Evolutionary conservation across 2,329 filamentous ascomycete genomes (phyloP).

Genomic region (Fusarium verrucosum): DNA sequence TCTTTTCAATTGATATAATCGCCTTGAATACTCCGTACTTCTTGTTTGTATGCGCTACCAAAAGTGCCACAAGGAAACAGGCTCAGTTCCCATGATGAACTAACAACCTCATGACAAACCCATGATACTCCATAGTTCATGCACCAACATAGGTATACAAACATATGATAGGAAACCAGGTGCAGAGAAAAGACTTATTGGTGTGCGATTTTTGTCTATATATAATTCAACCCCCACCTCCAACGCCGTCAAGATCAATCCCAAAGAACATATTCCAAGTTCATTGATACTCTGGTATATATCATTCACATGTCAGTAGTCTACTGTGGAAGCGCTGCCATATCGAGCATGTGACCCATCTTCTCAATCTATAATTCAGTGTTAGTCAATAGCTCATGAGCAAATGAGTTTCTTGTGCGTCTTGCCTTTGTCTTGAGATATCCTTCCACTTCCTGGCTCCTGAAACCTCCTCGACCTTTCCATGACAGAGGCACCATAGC

Average conservation of each 20-base stretch:
- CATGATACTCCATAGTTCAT: background rate
- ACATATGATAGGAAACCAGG: too few species aligned
- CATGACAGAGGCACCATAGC: slow-evolving; percentile 96
- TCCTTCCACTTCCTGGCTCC: slow-evolving; percentile 87
- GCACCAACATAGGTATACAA: too few species aligned
- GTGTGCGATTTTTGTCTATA: slow-evolving; percentile 38
- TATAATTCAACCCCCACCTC: slow-evolving; percentile 33
- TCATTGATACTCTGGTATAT: background rate
- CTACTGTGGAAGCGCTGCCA: slow-evolving; percentile 50
- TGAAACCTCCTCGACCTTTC: slow-evolving; percentile 85
- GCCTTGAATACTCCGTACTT: too few species aligned
- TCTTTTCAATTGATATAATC: too few species aligned
- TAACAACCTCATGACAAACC: too few species aligned
- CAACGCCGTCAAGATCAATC: slow-evolving; percentile 38
- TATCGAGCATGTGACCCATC: slow-evolving; percentile 83
- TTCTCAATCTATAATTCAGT: slow-evolving; percentile 73
- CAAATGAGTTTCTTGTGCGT: background rate
- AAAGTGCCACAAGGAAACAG: too few species aligned
- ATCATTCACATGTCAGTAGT: background rate
- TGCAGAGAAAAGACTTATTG: background rate
- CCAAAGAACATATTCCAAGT: slow-evolving; percentile 11
- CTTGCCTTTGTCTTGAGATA: slow-evolving; percentile 94
- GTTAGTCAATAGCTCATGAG: slow-evolving; percentile 30
- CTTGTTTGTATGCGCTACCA: too few species aligned
- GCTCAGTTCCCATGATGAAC: too few species aligned